Evolutionary conservation across 2,329 filamentous ascomycete genomes (phyloP).

Genomic region (Neonectria hederae): DNA sequence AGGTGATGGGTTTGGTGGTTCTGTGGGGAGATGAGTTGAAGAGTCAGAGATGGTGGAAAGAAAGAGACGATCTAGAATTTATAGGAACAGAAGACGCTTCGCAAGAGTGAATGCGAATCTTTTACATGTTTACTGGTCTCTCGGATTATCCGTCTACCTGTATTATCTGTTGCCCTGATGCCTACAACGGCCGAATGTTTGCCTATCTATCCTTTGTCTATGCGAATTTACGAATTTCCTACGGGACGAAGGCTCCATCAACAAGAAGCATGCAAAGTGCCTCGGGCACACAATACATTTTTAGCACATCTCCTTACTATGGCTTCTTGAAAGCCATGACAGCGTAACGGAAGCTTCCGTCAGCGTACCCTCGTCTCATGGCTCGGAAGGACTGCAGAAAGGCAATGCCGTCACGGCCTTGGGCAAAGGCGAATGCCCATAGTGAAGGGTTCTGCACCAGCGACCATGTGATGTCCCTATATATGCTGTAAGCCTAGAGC

Average conservation of each 20-base stretch:
- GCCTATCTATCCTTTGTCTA: neutral
- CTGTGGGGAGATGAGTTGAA: neutral
- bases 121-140: neutral
- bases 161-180: neutral
- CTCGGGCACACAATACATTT: neutral
- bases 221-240: neutral
- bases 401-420: constrained; percentile 67
- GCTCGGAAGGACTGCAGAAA: constrained; percentile 70
- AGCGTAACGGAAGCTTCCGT: constrained; percentile 66
- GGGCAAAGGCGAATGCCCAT: constrained; percentile 69
- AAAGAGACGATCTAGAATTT: neutral
- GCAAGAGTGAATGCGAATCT: neutral
- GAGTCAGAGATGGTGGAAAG: neutral
- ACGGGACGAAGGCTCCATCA: too few species aligned
- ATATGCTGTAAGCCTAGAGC: constrained; percentile 8
- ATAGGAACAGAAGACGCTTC: neutral
- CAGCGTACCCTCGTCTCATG: constrained; percentile 68
- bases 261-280: neutral
- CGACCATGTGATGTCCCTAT: constrained; percentile 70
- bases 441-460: constrained; percentile 67
- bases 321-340: constrained; percentile 65
- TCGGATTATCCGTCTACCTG: neutral
- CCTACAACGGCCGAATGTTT: neutral
- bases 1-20: neutral
- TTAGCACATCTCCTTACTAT: neutral